Evolutionary conservation across 2,329 filamentous ascomycete species (phyloP), one percentile per base, ranked within the genome.

Genomic region (Calonectria fujianensis): DNA sequence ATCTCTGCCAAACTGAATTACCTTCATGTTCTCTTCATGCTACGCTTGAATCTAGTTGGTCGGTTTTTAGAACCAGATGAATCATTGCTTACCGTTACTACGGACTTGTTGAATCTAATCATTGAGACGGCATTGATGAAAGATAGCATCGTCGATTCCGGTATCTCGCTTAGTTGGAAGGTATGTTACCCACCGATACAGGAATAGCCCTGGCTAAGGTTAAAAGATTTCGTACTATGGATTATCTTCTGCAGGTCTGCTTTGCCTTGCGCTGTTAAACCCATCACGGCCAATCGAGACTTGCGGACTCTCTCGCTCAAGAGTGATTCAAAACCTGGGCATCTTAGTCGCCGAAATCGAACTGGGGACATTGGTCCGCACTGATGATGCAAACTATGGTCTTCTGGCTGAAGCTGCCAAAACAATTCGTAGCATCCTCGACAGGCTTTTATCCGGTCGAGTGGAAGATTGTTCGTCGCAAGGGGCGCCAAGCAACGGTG

Each of bases 361-460:
- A 24, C 57, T 65, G 10, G 77, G 77, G 11, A 75, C 75, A 4
- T 52, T 76, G 48, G 72, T 78, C 27, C 50, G 71, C 20, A 54
- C 71, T 4, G 76, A 76, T n/a, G 77, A 79, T 31, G 73, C 77
- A 18, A 78, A 78, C 57, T 79, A 77, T 37, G 76, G 76, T 27
- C 76, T 79, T 27, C 72, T 79, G 6, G 63, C 74, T 8, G 69
- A 75, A n/a, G 77, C 77, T 3, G 74, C 75, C 11, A 74, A 75
- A 59, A 78, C 75, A 7, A 79, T 79, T 4, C 67, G 68, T 9
- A 74, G 37, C 20, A 54, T 76, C 8, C 63, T 76, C 14, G 63
- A 76, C 82, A 8, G 90, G 89, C 77, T 93, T 14, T 32, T 74
- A n/a, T 50, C 50, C 31, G 39, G 50, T 3, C 63, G 41, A 41